Evolutionary conservation across 805 yeast genomes (phyloP), one percentile per base, ranked within the genome.

Genomic region (Candida odintsovae): DNA sequence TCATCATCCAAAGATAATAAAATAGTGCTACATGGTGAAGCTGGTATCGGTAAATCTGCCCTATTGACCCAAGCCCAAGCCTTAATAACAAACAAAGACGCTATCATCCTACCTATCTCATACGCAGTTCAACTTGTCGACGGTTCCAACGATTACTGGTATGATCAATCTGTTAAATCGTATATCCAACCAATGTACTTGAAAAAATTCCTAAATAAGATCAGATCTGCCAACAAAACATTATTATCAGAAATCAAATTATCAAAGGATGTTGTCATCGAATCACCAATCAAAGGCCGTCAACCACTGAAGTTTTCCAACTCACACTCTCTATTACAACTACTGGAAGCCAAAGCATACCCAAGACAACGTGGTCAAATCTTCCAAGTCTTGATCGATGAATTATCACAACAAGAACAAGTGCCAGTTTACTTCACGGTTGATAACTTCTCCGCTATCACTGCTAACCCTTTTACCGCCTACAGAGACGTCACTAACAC

Each of bases 111-210:
- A 40, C 87, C 86, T 42, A 64, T 89, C 16, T 78, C 89, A 25
- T 69, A 79, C 50, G 81, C 89, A 1, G 76, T 72, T 35, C 65
- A 69, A 26, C 70, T 87, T 20, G 69, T 80, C n/a, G 80, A 86
- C 53, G 97, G 97, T 44, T 69, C 86, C 21, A 74, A 71, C 45
- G 95, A 86, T 63, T 86, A 80, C 58, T 71, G 76, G 50, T 76
- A 64, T 51, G 84, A 82, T 63, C 64, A 69, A 23, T 66, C 67
- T 38, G 59, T 75, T 25, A 63, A 67, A 20, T 54, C 70, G 38
- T 85, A 81, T 63, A 84, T 79, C 42, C 96, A 90, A 66, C 96
- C 92, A 48, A 84, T 85, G 92, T 77, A 72, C 59, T 67, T 85
- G 43, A 79, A 80, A 58, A 72, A 75, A 41, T 73, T 87, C 62